A percentile compares a stretch with the other conserved stretches of the same genome.
phyloP scores from a whole-genome alignment of 257 asterid genomes.

The Solanum chiquidenum region DNA sequence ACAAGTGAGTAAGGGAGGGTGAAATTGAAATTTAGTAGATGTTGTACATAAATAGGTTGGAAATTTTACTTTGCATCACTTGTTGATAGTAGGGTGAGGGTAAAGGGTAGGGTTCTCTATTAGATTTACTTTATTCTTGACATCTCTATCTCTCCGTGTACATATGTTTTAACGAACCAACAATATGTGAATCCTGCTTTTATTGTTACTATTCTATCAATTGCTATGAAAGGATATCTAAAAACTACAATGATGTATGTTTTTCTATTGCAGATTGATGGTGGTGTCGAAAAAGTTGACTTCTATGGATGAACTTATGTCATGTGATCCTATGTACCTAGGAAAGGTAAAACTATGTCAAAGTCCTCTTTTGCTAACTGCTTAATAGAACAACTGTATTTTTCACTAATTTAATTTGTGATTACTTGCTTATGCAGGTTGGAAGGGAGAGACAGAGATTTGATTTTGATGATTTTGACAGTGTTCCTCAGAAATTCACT shows the following conservation, averaged over 20 bases:
- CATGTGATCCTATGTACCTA: conserved; percentile 66
- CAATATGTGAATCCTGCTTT: background rate
- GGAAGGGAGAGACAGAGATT: conserved; percentile 90
- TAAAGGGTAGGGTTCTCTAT: background rate
- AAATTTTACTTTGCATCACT: background rate
- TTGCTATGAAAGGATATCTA: background rate
- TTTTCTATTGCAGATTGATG: conserved; percentile 56
- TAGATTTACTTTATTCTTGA: background rate
- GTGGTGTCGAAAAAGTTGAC: conserved; percentile 68
- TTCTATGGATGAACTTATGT: conserved; percentile 66
- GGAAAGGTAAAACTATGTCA: conserved; percentile 43
- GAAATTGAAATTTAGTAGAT: background rate
- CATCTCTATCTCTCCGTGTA: background rate
- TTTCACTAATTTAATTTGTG: background rate
- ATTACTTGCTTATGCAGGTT: conserved; percentile 23
- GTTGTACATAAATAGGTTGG: background rate
- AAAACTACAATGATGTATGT: background rate
- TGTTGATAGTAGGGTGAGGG: background rate
- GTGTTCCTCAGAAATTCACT: conserved; percentile 68
- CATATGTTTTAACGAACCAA: background rate
- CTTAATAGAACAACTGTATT: background rate
- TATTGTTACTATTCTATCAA: background rate
- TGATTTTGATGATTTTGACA: conserved; percentile 81
- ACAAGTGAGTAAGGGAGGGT: background rate
- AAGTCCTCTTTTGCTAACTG: background rate